These are phyloP conservation scores for Chytriomyces sp. DNA, from an alignment of 192 early-diverging fungal species.

Conservation along the genomic window DNA sequence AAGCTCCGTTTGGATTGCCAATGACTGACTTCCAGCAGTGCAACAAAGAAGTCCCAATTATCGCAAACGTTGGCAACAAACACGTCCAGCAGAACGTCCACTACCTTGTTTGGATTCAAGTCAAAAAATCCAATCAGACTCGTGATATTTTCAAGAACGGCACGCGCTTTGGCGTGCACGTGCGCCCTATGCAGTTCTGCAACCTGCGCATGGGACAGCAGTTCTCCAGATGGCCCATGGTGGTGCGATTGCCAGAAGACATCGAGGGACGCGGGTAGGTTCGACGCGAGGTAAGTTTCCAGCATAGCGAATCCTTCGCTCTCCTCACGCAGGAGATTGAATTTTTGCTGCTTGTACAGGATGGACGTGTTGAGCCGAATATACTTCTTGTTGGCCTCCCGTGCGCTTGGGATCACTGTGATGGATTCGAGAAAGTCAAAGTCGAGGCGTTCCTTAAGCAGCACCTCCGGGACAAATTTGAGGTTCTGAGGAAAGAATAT, in stretches of 20 bases:
- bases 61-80: constrained; percentile 70
- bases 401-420: constrained; percentile 49
- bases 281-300: constrained; percentile 56
- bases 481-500: not conserved
- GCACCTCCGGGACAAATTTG: constrained; percentile 46
- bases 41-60: constrained; percentile 72
- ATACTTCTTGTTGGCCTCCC: constrained; percentile 38
- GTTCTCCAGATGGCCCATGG: too few species aligned
- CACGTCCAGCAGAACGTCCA: constrained; percentile 75
- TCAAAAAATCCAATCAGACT: constrained; percentile 73
- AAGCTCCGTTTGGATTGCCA: constrained; percentile 31
- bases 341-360: constrained; percentile 79
- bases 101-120: constrained; percentile 82
- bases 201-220: too few species aligned
- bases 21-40: constrained; percentile 53
- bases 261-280: constrained; percentile 21
- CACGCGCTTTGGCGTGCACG: constrained; percentile 11
- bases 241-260: not conserved
- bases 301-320: constrained; percentile 79
- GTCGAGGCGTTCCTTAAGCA: constrained; percentile 62
- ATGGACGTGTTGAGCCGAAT: constrained; percentile 59
- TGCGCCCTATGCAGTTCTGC: constrained; percentile 12
- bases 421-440: constrained; percentile 52
- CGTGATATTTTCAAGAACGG: constrained; percentile 50
- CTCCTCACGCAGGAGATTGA: constrained; percentile 81